A percentile compares a stretch with the other conserved stretches of the same genome.
Conservation (phyloP, 1,284 basidiomycete genomes). For the Coniophora puteana region DNA sequence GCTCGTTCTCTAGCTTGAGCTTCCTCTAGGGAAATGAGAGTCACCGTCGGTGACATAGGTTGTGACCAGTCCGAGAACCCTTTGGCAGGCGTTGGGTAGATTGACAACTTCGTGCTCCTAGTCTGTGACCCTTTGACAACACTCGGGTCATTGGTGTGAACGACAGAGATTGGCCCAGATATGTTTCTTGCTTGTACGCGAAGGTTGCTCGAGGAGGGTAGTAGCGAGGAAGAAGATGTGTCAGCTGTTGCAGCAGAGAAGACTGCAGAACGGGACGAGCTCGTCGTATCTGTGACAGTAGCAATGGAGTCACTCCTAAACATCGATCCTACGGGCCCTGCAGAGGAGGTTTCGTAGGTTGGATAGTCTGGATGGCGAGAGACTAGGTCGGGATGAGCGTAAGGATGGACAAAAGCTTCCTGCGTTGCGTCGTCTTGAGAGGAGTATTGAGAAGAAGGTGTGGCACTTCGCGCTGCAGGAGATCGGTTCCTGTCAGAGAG, state of each 20-base stretch:
- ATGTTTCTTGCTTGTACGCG: slow-evolving; percentile 47
- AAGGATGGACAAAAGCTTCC: slow-evolving; percentile 52
- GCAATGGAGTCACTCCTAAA: slow-evolving; percentile 47
- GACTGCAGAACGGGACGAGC: slow-evolving; percentile 36
- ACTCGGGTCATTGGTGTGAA: slow-evolving; percentile 21
- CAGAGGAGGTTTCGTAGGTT: slow-evolving; percentile 22
- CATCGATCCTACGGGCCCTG: slow-evolving; percentile 21
- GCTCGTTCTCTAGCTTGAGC: slow-evolving; percentile 55
- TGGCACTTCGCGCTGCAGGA: slow-evolving; percentile 10
- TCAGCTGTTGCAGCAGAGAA: slow-evolving; percentile 42
- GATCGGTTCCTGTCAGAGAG: slow-evolving; percentile 11
- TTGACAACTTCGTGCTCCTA: slow-evolving; percentile 30
- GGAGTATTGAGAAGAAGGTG: slow-evolving; percentile 17
- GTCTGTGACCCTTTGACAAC: slow-evolving; percentile 18
- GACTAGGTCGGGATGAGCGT: slow-evolving; percentile 69
- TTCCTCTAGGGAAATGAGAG: slow-evolving; percentile 72
- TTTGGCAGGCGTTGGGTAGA: slow-evolving; percentile 30
- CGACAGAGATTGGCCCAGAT: slow-evolving; percentile 44
- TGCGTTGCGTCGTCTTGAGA: slow-evolving; percentile 26
- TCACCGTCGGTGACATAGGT: slow-evolving; percentile 44
- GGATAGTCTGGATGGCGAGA: slow-evolving; percentile 33
- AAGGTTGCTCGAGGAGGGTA: slow-evolving; percentile 31
- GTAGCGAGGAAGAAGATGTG: slow-evolving; percentile 41
- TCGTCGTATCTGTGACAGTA: slow-evolving; percentile 52
- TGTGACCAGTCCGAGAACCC: slow-evolving; percentile 41